Evolutionary conservation across 805 yeast species (phyloP).

Genomic region (Pichia cabralensis): DNA sequence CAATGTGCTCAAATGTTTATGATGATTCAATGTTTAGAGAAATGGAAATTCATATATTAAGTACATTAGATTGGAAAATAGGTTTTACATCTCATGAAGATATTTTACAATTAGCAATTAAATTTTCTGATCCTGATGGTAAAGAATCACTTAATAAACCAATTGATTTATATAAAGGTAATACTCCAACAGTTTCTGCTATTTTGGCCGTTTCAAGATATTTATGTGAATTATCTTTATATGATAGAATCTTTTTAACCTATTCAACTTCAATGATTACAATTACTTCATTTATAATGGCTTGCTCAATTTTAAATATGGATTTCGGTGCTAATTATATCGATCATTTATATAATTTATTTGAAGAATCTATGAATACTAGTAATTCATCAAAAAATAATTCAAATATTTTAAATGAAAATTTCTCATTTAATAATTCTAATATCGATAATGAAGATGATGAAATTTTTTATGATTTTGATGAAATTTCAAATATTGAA

Average conservation of each 20-base stretch:
- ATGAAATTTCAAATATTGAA: no score
- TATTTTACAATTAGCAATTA: conserved; percentile 33
- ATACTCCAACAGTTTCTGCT: conserved; percentile 36
- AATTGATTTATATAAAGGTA: conserved; percentile 19
- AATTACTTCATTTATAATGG: conserved; percentile 41
- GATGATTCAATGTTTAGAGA: conserved; percentile 37
- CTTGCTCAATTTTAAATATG: conserved; percentile 43
- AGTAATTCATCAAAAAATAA: background rate
- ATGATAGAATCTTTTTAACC: conserved; percentile 35
- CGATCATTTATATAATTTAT: conserved; percentile 14
- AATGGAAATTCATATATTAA: conserved; percentile 36
- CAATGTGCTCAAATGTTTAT: conserved; percentile 50
- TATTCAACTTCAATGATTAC: conserved; percentile 37
- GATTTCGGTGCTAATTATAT: conserved; percentile 33
- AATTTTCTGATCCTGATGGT: conserved; percentile 26
- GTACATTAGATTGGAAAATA: conserved; percentile 31
- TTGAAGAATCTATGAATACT: conserved; percentile 9
- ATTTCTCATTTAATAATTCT: conserved; percentile 10
- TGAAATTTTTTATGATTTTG: no score
- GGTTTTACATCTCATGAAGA: conserved; percentile 44
- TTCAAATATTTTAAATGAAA: background rate
- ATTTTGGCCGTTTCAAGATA: conserved; percentile 45
- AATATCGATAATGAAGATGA: conserved; percentile 15
- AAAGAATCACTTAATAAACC: conserved; percentile 21
- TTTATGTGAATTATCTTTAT: conserved; percentile 44